Evolutionary conservation across 1,284 basidiomycete genomes (phyloP).

Genomic region (Apiotrichum porosum): DNA sequence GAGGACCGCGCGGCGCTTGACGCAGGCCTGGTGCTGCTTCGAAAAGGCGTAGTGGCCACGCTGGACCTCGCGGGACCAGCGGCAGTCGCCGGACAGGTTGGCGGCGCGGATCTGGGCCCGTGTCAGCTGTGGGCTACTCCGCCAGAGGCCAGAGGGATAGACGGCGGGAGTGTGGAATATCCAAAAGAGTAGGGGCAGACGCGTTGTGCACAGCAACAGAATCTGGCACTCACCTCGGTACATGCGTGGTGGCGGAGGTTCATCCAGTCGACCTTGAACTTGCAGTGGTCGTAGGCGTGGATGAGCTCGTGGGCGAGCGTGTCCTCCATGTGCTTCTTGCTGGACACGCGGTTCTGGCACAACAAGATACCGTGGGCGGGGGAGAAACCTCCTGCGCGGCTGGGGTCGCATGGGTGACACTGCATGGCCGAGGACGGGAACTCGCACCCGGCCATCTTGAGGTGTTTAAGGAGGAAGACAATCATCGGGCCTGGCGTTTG

Average conservation of each 20-base stretch:
- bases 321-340: slow-evolving; percentile 83
- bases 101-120: slow-evolving; percentile 78
- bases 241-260: slow-evolving; percentile 92
- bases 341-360: slow-evolving; percentile 76
- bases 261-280: slow-evolving; percentile 87
- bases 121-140: too few species aligned
- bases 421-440: slow-evolving; percentile 64
- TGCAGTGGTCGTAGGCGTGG: slow-evolving; percentile 93
- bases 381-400: slow-evolving; percentile 74
- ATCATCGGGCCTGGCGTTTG: slow-evolving; percentile 65
- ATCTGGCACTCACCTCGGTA: slow-evolving; percentile 73
- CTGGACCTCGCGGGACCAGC: slow-evolving; percentile 69
- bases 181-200: too few species aligned
- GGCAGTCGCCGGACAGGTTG: slow-evolving; percentile 87
- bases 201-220: too few species aligned
- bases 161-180: too few species aligned
- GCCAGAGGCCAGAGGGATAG: too few species aligned
- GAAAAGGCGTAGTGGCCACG: slow-evolving; percentile 73
- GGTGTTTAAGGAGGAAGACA: slow-evolving; percentile 82
- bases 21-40: slow-evolving; percentile 91
- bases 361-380: slow-evolving; percentile 72
- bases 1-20: slow-evolving; percentile 76
- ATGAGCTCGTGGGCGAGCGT: slow-evolving; percentile 90
- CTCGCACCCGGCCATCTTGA: slow-evolving; percentile 63
- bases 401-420: slow-evolving; percentile 72